Base-by-base conservation (phyloP, 805 yeast genomes). In the Debaryomyces tyrocola region DNA sequence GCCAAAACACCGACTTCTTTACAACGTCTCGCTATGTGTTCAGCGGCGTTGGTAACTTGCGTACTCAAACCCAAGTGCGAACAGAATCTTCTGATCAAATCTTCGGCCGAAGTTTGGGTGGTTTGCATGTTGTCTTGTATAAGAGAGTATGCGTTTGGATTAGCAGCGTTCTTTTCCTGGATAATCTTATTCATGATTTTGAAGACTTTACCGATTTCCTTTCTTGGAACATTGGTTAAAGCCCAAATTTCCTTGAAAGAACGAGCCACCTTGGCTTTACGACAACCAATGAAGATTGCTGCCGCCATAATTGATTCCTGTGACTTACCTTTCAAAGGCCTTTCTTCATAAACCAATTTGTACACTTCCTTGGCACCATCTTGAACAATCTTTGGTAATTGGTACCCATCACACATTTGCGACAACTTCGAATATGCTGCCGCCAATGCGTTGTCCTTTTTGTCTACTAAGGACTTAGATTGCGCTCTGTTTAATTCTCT, bases 291-390 rank as follows among this genome's bases (percentile, higher is more conserved):
- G 51, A 90, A 82, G 46, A 94, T 94, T 0, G 96, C 89, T 1
- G 97, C 97, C 1, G 98, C 99, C 90, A 94, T 90, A 38, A 94
- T 88, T 52, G 91, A 83, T 64, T 90, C 97, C 58, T 88, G 91
- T 0, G 96, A 85, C 63, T 94, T 90, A 47, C 97, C 97, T 61
- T 91, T 83, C 58, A 94, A 75, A 8, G 85, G 79, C 57, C 84
- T 82, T 53, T 90, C 96, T 53, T 92, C 97, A 58, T 89, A 84
- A 17, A 92, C 96, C 46, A 91, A 67, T 63, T 91, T 90, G 66
- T 87, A 94, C 20, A 95, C 96, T 68, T 94, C 97, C 63, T 94
- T 94, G 21, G 98, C 97, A 54, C 96, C 95, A 67, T 94, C 98
- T 62, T 90, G 96, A 4, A 94, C 98, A 51, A 94, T 89, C 60